Evolutionary conservation across 352 stramenopile genomes (phyloP).

Genomic region (Phytophthora pinifolia): DNA sequence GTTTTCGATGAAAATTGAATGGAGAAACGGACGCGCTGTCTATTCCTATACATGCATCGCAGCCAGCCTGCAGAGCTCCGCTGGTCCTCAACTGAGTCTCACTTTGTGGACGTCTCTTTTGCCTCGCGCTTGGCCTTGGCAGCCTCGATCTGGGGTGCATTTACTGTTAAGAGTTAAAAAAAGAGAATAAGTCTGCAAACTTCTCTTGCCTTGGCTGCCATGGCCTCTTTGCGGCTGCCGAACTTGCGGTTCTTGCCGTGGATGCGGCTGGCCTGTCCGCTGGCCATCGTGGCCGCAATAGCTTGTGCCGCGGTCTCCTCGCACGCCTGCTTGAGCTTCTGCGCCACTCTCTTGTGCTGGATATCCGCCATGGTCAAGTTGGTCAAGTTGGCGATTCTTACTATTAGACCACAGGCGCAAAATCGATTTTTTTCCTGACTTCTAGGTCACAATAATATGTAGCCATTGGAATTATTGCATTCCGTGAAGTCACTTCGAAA

Average conservation of each 20-base stretch:
- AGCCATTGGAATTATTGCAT: conserved; percentile 1
- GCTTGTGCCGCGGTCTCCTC: conserved; percentile 83
- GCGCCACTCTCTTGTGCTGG: conserved; percentile 66
- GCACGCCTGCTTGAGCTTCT: conserved; percentile 76
- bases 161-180: background rate
- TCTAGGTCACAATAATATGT: no score
- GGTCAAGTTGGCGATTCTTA: no score
- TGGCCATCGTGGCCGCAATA: conserved; percentile 68
- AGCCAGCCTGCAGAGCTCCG: background rate
- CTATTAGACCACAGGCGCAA: no score
- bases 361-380: conserved; percentile 48
- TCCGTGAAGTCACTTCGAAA: conserved; percentile 9
- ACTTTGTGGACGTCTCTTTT: conserved; percentile 29
- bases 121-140: conserved; percentile 75
- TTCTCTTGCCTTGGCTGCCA: conserved; percentile 65
- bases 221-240: conserved; percentile 75
- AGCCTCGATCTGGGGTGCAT: conserved; percentile 55
- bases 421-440: no score
- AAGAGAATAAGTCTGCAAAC: background rate
- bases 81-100: background rate
- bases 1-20: conserved; percentile 11
- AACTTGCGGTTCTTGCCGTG: conserved; percentile 89
- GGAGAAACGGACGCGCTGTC: conserved; percentile 15
- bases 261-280: conserved; percentile 68
- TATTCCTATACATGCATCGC: conserved; percentile 10